Base-by-base conservation (phyloP, 768 basidiomycete species). In the Lactifluus piperatus region DNA sequence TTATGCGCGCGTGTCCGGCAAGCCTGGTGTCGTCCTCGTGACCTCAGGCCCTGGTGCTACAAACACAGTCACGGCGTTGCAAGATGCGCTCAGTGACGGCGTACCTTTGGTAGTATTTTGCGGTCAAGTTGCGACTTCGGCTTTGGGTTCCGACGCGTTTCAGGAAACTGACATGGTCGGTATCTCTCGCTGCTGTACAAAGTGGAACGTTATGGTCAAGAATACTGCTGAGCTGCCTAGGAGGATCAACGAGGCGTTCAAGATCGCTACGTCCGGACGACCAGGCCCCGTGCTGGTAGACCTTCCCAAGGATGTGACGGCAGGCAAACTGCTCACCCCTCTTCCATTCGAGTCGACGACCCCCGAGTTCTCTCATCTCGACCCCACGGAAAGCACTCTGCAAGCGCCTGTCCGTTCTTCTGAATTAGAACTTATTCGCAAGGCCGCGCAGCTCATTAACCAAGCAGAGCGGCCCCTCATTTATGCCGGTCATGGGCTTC, bases 121-220 rank as follows among this genome's bases (percentile, higher is more conserved):
- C 45, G 95, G 97, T 1, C 95, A 98, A 77, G 95, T 99, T n/a
- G 97, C 95, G 0, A 97, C 95, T 7, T 90, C 90, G n/a, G 86
- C 91, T 53, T 98, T 99, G 62, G 95, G 95, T n/a, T 94, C 91
- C 14, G 95, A 98, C 69, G 91, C 92, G 1, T 99, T 99, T 82
- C 97, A 99, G 71, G 95, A 99, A 74, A 97, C 95, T 37, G 97
- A 99, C 71, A 74, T 98, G 49, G 79, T 99, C 56, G 97, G 97
- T 49, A 99, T 98, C 72, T 97, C 94, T 30, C 80, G 95, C 51
- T 85, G 86, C 67, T 99, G 97, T 76, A 98, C 97, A 24, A 99
- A 98, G 72, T 98, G 97, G 97, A 98, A 99, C 70, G 94, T 99
- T 59, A 95, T 98, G 93, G 91, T 98, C 51, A 97, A 97, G 73